Base-by-base conservation (phyloP, 2,329 filamentous ascomycete species). In the Aspergillus neotritici region DNA sequence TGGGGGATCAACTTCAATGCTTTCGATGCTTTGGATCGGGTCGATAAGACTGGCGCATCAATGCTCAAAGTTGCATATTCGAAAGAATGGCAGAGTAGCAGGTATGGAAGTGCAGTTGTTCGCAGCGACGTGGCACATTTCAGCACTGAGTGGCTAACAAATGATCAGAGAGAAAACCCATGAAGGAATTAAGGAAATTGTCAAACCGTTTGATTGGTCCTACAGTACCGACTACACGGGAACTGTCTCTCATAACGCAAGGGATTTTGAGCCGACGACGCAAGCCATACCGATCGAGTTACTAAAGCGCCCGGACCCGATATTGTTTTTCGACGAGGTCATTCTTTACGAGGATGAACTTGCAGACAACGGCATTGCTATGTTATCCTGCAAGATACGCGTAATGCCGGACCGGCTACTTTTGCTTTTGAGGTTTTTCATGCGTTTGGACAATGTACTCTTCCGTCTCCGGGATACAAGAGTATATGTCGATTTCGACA, bases 161-260 rank as follows among this genome's bases (percentile, higher is more conserved):
- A 50, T 50, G 9, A 13, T 31, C 48, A 88, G 89, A 64, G 82
- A 84, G 65, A 86, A 86, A 56, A 84, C 86, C 38, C 86, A 89
- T 52, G 79, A 85, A 57, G 87, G 85, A 43, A 95, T 98, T 64
- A 88, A 87, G 62, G 88, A 96, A 62, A 84, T 96, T 17, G 87
- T 98, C 42, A 90, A 90, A 70, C 90, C 91, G 3, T 98, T 94
- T 64, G 93, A 98, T 70, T 98, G 93, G 93, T 95, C 88, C 49
- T 98, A 97, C 70, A 93, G 83, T 53, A 95, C 91, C 30, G 78
- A 83, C 53, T 98, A 95, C 68, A 78, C 77, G 44, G 93, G 93
- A 39, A 87, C 84, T 3, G 68, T 84, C 32, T 62, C 70, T 44
- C 54, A 62, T 32, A 50, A 52, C 34, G 58, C 60, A 31, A 56